phyloP scores from a whole-genome alignment of 139 green algal genomes.

The Chlamydomonas eustigma region DNA sequence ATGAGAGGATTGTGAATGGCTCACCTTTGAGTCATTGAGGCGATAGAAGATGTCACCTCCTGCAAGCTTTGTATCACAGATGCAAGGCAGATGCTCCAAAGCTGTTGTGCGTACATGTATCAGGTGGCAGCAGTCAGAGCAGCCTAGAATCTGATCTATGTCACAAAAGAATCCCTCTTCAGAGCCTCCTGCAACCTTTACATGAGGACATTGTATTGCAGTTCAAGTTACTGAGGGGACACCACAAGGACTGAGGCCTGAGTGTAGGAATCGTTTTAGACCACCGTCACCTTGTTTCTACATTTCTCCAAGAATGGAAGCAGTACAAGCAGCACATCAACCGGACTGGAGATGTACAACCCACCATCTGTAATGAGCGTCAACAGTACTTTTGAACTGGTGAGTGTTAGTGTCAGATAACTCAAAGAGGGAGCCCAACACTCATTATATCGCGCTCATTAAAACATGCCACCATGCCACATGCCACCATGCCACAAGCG shows the following conservation, averaged over 20 bases:
- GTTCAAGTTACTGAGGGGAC: too few species aligned
- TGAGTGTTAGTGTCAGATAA: too few species aligned
- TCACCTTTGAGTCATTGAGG: constrained; percentile 1
- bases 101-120: neutral
- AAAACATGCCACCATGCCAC: neutral
- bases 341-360: constrained; percentile 46
- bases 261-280: neutral
- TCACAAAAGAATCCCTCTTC: constrained; percentile 1
- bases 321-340: constrained; percentile 55
- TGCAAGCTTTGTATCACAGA: neutral
- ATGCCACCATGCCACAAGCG: neutral
- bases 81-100: neutral
- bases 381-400: too few species aligned
- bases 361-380: constrained; percentile 58
- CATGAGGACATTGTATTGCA: neutral
- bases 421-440: neutral
- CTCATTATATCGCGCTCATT: neutral
- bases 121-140: neutral
- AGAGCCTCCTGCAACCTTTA: neutral
- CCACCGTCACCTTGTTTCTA: constrained; percentile 24
- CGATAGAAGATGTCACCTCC: neutral
- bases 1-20: too few species aligned
- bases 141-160: neutral
- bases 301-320: constrained; percentile 51
- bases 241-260: too few species aligned